A percentile compares a stretch with the other conserved stretches of the same genome.
Evolutionary conservation across 345 rosid genomes (phyloP).

Genomic region (Salix koriyanagi): DNA sequence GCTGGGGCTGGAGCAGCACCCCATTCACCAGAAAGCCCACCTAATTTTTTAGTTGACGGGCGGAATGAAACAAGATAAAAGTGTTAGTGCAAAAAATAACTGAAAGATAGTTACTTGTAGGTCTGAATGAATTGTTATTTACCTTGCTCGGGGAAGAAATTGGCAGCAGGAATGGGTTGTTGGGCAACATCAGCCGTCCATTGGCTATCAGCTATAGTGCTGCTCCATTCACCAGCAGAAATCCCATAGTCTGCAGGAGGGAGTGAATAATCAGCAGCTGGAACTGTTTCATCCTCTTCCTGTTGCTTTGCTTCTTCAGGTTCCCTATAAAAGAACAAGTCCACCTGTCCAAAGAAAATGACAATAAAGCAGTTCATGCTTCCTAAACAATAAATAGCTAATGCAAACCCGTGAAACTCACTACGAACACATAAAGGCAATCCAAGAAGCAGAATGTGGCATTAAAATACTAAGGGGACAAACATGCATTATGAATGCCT

Average conservation of each 20-base stretch:
- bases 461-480: not conserved
- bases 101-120: not conserved
- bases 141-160: constrained; percentile 37
- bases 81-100: constrained; percentile 11
- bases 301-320: constrained; percentile 32
- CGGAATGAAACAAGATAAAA: not conserved
- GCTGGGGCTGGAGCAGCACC: constrained; percentile 19
- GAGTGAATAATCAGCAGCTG: constrained; percentile 28
- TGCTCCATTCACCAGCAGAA: constrained; percentile 47
- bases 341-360: constrained; percentile 17
- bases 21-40: constrained; percentile 36
- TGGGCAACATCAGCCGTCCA: constrained; percentile 55
- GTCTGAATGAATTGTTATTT: not conserved
- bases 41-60: not conserved
- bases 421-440: not conserved
- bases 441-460: not conserved
- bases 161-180: constrained; percentile 50
- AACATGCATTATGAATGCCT: not conserved
- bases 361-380: not conserved
- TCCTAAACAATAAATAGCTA: no score
- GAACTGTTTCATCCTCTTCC: constrained; percentile 24
- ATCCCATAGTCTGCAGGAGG: constrained; percentile 34
- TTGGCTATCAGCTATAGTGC: constrained; percentile 43
- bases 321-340: constrained; percentile 25
- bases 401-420: no score